Evolutionary conservation across 225 moss, liverwort and hornwort species (phyloP), one percentile per base, ranked within the genome.

Genomic region (Bryoerythrophyllum caledonicum): DNA sequence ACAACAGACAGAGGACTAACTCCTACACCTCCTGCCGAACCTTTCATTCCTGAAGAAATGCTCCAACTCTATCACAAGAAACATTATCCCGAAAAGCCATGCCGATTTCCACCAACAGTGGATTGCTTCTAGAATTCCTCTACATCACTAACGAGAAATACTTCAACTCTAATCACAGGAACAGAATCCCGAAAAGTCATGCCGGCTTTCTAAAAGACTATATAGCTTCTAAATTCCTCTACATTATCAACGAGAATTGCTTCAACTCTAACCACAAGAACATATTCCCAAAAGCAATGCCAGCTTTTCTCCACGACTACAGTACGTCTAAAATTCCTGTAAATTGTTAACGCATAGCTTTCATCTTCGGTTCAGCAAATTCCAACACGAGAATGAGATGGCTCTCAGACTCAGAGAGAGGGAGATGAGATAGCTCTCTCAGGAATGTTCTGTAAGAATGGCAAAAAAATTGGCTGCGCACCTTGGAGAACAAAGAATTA

Each of bases 401-500:
- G n/a, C 13, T n/a, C 63, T 53, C 7, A 53, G 52, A 53, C 21
- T 37, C 38, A n/a, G n/a, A 21, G 6, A 63, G 37, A 59, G 15
- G 28, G 28, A 2, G 59, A 14, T 28, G 7, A 59, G 17, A 37
- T 6, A 13, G 40, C 21, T 38, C 38, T 12, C n/a, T 2, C 0
- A 12, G 2, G 21, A 38, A 23, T 23, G 38, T 23, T 12, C 2
- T 63, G 32, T 17, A 28, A 19, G 10, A 43, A 27, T 10, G 8
- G 19, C 7, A 26, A 4, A 67, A 67, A 19, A 19, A 5, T 11
- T 49, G 28, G 68, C 27, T 49, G 67, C 62, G n/a, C 37, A 90
- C 91, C 82, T 82, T 94, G 60, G 85, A 88, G 74, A 94, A 94
- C 19, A 94, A 81, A 8, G 86, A 71, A 82, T 94, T 90, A 67